phyloP scores from a whole-genome alignment of 2,329 filamentous ascomycete species.

The Penicillium sclerotigenum region DNA sequence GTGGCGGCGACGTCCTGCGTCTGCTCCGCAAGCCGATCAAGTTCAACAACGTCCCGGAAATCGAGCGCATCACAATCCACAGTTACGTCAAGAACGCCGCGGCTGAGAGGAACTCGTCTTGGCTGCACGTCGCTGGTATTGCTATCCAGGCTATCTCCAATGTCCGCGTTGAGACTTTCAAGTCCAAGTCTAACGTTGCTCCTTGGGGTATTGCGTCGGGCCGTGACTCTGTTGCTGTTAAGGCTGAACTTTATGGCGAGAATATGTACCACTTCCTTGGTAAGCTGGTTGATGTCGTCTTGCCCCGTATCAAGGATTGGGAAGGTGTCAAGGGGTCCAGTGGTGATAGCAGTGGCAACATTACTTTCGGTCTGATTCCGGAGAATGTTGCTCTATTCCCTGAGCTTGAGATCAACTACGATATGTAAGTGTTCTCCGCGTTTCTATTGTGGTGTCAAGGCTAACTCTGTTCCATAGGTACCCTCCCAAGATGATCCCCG shows the following conservation, averaged over 20 bases:
- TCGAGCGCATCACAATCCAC: slow-evolving; percentile 78
- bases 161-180: slow-evolving; percentile 66
- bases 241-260: slow-evolving; percentile 72
- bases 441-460: neutral
- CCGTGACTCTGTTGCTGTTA: slow-evolving; percentile 67
- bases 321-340: slow-evolving; percentile 71
- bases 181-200: slow-evolving; percentile 65
- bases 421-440: slow-evolving; percentile 61
- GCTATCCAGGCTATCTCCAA: slow-evolving; percentile 83
- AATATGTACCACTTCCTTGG: slow-evolving; percentile 86
- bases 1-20: slow-evolving; percentile 64
- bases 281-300: slow-evolving; percentile 82
- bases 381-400: slow-evolving; percentile 81
- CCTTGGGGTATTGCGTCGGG: slow-evolving; percentile 72
- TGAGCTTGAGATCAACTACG: slow-evolving; percentile 91
- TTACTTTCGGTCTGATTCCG: slow-evolving; percentile 74
- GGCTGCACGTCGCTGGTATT: slow-evolving; percentile 79
- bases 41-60: slow-evolving; percentile 80
- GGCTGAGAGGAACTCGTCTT: slow-evolving; percentile 62
- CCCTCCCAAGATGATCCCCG: slow-evolving; percentile 73
- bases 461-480: slow-evolving; percentile 46
- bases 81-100: slow-evolving; percentile 67
- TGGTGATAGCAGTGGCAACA: slow-evolving; percentile 84
- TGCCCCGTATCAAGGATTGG: slow-evolving; percentile 97
- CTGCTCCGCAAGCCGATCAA: slow-evolving; percentile 57